Conservation (phyloP, 2,329 filamentous ascomycete genomes). For the Escovopsis weberi region DNA sequence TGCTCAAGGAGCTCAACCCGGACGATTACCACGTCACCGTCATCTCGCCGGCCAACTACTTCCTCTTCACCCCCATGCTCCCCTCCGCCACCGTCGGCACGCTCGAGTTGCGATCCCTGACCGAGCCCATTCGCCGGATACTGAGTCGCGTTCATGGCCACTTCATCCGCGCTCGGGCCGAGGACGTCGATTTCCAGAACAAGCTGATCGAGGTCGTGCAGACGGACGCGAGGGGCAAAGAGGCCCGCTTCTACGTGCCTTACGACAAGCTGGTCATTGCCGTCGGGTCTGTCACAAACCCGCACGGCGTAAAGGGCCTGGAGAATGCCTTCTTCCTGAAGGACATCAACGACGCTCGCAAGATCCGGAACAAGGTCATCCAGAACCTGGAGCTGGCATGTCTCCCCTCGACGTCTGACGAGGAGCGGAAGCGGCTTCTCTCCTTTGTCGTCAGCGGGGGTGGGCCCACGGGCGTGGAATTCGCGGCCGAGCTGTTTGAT, state of each 20-base stretch:
- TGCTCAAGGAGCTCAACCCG: conserved; percentile 78
- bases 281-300: conserved; percentile 84
- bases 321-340: conserved; percentile 93
- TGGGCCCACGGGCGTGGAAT: conserved; percentile 92
- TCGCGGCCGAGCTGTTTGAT: conserved; percentile 91
- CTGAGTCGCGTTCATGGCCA: conserved; percentile 66
- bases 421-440: conserved; percentile 71
- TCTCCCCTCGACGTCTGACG: conserved; percentile 80
- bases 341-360: conserved; percentile 80
- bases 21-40: conserved; percentile 94
- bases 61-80: conserved; percentile 95
- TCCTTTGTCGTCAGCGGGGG: conserved; percentile 96
- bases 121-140: conserved; percentile 84
- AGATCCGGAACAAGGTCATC: conserved; percentile 78
- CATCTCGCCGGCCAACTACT: conserved; percentile 89
- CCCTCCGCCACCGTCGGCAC: conserved; percentile 95
- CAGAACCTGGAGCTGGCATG: conserved; percentile 83
- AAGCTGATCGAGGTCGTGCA: conserved; percentile 83
- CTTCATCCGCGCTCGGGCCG: conserved; percentile 75
- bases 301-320: conserved; percentile 88
- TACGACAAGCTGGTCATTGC: conserved; percentile 94
- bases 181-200: conserved; percentile 81
- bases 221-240: conserved; percentile 52
- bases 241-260: conserved; percentile 76
- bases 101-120: conserved; percentile 74